Evolutionary conservation across 2,329 filamentous ascomycete species (phyloP).

Genomic region (Claviceps africana): DNA sequence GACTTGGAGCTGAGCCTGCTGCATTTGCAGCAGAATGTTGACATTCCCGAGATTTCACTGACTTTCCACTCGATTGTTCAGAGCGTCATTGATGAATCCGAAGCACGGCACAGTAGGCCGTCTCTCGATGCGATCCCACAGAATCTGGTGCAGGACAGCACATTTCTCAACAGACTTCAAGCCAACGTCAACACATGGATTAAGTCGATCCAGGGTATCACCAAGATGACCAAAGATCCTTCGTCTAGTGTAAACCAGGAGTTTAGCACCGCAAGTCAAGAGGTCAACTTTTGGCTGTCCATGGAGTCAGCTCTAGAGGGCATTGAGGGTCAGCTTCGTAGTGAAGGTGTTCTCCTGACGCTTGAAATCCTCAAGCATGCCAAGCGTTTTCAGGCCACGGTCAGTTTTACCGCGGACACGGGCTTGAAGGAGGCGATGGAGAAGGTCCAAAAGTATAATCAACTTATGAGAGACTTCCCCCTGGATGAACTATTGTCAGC

Average conservation of each 20-base stretch:
- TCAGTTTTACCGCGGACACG: constrained; percentile 93
- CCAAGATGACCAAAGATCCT: constrained; percentile 81
- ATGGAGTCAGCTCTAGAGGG: constrained; percentile 90
- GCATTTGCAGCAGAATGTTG: constrained; percentile 92
- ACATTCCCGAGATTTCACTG: constrained; percentile 84
- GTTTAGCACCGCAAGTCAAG: constrained; percentile 69
- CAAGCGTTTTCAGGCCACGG: constrained; percentile 93
- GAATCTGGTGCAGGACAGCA: constrained; percentile 69
- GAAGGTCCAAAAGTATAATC: constrained; percentile 95
- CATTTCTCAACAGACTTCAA: constrained; percentile 86
- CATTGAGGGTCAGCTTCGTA: constrained; percentile 77
- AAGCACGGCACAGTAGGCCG: constrained; percentile 50
- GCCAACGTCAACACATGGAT: constrained; percentile 96
- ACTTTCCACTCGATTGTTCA: constrained; percentile 83
- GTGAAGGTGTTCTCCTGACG: constrained; percentile 79
- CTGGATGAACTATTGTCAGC: constrained; percentile 89
- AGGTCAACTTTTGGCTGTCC: constrained; percentile 98
- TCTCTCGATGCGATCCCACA: constrained; percentile 66
- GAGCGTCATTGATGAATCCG: constrained; percentile 66
- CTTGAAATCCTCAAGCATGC: constrained; percentile 92
- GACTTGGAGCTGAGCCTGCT: constrained; percentile 83
- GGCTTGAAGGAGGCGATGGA: constrained; percentile 93
- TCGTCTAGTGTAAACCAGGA: constrained; percentile 41
- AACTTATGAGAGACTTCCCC: constrained; percentile 95
- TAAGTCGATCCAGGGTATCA: constrained; percentile 93